Evolutionary conservation across 768 basidiomycete species (phyloP).

Genomic region (Termitomyces sp.): DNA sequence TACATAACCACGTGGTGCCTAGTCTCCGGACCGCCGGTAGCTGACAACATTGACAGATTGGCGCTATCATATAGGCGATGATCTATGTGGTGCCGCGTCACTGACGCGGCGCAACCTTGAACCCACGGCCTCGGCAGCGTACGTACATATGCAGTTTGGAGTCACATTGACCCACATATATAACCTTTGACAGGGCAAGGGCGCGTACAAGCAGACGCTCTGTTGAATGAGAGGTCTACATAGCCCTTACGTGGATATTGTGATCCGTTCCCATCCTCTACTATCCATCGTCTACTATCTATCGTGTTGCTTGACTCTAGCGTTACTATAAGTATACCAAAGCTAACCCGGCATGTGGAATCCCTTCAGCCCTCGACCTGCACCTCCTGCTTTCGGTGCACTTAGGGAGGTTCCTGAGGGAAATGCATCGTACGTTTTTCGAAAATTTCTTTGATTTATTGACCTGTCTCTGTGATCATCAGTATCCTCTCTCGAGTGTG

Average conservation of each 20-base stretch:
- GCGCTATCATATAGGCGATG: too few species aligned
- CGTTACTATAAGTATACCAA: background rate
- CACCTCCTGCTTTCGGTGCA: slow-evolving; percentile 21
- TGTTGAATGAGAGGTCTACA: background rate
- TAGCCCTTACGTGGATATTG: background rate
- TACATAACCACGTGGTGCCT: background rate
- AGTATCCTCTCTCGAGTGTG: slow-evolving; percentile 37
- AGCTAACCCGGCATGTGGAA: slow-evolving; percentile 16
- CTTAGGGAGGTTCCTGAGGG: slow-evolving; percentile 20
- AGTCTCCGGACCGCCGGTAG: too few species aligned
- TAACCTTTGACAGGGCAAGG: too few species aligned
- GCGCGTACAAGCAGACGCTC: too few species aligned
- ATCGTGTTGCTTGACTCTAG: background rate
- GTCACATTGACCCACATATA: background rate
- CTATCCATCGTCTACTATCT: too few species aligned
- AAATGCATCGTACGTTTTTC: slow-evolving; percentile 16
- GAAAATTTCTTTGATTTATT: background rate
- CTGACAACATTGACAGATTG: too few species aligned
- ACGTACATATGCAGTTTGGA: background rate
- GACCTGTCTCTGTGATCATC: background rate
- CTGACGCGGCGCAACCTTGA: too few species aligned
- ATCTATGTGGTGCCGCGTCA: too few species aligned
- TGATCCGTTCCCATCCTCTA: background rate
- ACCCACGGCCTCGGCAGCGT: background rate
- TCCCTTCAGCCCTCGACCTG: slow-evolving; percentile 19